Conservation (phyloP, 192 early-diverging fungal species). For the Backusella sp. region DNA sequence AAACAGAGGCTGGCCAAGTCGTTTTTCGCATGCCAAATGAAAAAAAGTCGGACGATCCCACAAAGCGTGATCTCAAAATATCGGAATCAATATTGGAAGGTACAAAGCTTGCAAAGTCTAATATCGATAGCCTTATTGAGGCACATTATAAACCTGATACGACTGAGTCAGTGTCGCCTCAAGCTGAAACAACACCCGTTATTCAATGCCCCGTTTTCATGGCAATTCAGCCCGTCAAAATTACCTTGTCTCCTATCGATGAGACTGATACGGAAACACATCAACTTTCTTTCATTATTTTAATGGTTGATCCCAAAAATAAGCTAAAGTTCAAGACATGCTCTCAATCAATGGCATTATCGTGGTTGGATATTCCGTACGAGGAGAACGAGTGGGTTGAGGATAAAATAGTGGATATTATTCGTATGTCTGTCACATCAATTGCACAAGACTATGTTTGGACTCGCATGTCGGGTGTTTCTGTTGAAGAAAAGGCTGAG, state of each 20-base stretch:
- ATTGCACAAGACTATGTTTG: conserved; percentile 64
- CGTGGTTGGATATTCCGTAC: conserved; percentile 56
- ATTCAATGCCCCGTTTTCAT: conserved; percentile 57
- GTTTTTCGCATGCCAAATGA: conserved; percentile 41
- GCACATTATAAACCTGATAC: conserved; percentile 40
- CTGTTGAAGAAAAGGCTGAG: background rate
- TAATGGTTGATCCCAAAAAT: conserved; percentile 52
- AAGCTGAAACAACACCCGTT: conserved; percentile 26
- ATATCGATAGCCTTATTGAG: conserved; percentile 53
- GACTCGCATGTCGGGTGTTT: conserved; percentile 52
- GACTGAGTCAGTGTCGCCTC: background rate
- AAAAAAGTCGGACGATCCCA: conserved; percentile 14
- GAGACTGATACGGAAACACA: conserved; percentile 20
- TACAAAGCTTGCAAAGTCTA: conserved; percentile 53
- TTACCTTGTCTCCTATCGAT: conserved; percentile 38
- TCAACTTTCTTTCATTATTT: conserved; percentile 38
- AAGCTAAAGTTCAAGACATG: conserved; percentile 47
- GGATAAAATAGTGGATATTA: conserved; percentile 50
- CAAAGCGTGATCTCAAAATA: conserved; percentile 45
- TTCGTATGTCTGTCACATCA: conserved; percentile 45
- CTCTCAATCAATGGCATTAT: conserved; percentile 52
- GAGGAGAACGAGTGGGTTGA: conserved; percentile 67
- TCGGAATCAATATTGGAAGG: conserved; percentile 54
- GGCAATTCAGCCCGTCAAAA: conserved; percentile 49
- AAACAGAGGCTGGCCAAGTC: conserved; percentile 58